These are phyloP conservation scores for Acacia crassicarpa DNA, from an alignment of 306 rosid genomes.

Conservation along the genomic window DNA sequence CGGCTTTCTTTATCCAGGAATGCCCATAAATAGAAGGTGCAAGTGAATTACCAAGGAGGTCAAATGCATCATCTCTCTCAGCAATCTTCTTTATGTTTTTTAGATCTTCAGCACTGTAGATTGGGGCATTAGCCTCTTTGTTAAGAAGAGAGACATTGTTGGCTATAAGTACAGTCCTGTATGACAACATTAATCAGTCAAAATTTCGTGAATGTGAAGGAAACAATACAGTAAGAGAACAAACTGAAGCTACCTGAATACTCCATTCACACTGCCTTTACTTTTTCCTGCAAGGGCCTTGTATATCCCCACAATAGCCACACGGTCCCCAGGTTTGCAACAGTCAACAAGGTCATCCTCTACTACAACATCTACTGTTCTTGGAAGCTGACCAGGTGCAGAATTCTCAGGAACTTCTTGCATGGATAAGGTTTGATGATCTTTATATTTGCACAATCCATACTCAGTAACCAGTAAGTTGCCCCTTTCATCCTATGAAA, in stretches of 20 bases:
- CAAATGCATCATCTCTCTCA: constrained; percentile 85
- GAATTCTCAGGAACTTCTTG: constrained; percentile 99
- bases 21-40: constrained; percentile 99
- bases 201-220: constrained; percentile 3
- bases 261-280: constrained; percentile 93
- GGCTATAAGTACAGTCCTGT: constrained; percentile 90
- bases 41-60: constrained; percentile 88
- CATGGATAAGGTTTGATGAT: constrained; percentile 91
- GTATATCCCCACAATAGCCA: constrained; percentile 83
- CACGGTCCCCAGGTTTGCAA: constrained; percentile 99
- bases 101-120: constrained; percentile 74
- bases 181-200: constrained; percentile 34
- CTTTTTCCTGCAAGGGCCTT: constrained; percentile 93
- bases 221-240: not conserved
- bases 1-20: constrained; percentile 97
- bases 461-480: constrained; percentile 93
- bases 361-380: constrained; percentile 85
- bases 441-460: constrained; percentile 93
- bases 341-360: constrained; percentile 97
- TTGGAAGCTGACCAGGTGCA: constrained; percentile 98
- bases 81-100: constrained; percentile 81
- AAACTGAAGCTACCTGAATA: constrained; percentile 72
- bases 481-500: constrained; percentile 80
- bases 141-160: constrained; percentile 89
- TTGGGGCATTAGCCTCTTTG: constrained; percentile 98